Percentiles rank a stretch among this genome's conserved stretches.
Conservation (phyloP, 2,329 filamentous ascomycete species). For the Herpotrichia juniperi region DNA sequence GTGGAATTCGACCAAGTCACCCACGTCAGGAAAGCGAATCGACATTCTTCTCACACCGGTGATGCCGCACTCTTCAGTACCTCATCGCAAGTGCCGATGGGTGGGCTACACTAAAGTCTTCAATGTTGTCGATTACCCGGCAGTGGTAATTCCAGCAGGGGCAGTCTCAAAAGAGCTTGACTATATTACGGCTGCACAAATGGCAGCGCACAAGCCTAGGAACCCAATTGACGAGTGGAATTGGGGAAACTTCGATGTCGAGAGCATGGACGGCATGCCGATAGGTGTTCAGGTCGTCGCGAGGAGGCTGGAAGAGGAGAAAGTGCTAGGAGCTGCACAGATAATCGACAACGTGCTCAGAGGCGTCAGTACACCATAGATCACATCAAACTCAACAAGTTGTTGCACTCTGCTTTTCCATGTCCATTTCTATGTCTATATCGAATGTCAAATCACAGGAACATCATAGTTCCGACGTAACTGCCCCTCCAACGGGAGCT, state of each 20-base stretch:
- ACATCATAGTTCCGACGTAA: not conserved
- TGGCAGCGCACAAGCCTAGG: slow-evolving; percentile 49
- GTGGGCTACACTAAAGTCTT: slow-evolving; percentile 67
- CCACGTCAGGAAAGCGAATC: slow-evolving; percentile 52
- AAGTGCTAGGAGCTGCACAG: slow-evolving; percentile 44
- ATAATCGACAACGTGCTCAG: slow-evolving; percentile 27
- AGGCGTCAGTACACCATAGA: slow-evolving; percentile 2
- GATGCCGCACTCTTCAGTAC: slow-evolving; percentile 65
- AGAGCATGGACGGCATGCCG: slow-evolving; percentile 44
- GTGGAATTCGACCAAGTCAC: slow-evolving; percentile 58
- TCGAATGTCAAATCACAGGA: not conserved
- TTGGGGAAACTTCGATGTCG: slow-evolving; percentile 46
- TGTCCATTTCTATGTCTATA: no score
- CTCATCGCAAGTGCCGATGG: slow-evolving; percentile 53
- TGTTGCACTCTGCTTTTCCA: no score
- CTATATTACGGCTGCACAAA: slow-evolving; percentile 32
- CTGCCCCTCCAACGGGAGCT: slow-evolving; percentile 3
- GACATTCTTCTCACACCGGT: slow-evolving; percentile 65
- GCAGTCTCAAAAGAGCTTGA: slow-evolving; percentile 52
- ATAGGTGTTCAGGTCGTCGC: slow-evolving; percentile 46
- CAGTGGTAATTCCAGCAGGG: slow-evolving; percentile 62
- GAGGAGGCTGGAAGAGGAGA: slow-evolving; percentile 46
- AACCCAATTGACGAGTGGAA: slow-evolving; percentile 62
- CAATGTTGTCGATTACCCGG: slow-evolving; percentile 68
- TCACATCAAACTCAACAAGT: not conserved